phyloP scores from a whole-genome alignment of 306 rosid genomes.

The Quercus robur region DNA sequence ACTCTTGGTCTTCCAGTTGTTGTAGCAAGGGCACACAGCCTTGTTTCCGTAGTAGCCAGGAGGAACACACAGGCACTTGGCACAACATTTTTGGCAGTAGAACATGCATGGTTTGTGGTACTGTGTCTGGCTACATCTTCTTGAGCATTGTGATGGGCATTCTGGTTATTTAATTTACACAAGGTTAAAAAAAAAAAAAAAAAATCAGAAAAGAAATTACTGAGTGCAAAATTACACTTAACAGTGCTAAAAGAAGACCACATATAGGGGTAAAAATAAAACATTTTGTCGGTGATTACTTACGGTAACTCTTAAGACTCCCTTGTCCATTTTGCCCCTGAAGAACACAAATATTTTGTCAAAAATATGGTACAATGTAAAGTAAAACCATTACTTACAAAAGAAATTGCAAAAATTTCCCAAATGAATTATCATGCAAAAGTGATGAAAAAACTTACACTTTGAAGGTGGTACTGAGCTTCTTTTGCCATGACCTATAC shows the following conservation, averaged over 20 bases:
- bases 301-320: slow-evolving; percentile 42
- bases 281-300: slow-evolving; percentile 13
- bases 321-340: slow-evolving; percentile 49
- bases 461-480: slow-evolving; percentile 31
- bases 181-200: background rate
- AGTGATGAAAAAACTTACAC: background rate
- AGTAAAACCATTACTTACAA: too few relatives aligned
- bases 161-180: slow-evolving; percentile 18
- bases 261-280: too few relatives aligned
- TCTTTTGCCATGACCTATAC: slow-evolving; percentile 46
- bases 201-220: too few relatives aligned
- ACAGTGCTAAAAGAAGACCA: too few relatives aligned
- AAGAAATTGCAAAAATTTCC: too few relatives aligned
- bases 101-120: slow-evolving; percentile 53
- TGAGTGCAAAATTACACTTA: too few relatives aligned
- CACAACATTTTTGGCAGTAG: slow-evolving; percentile 55
- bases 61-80: slow-evolving; percentile 48
- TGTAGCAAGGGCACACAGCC: slow-evolving; percentile 59
- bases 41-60: slow-evolving; percentile 65
- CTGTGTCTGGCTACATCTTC: slow-evolving; percentile 47
- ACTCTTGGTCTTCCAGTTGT: slow-evolving; percentile 58
- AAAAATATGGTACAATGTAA: background rate
- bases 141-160: slow-evolving; percentile 37
- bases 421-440: background rate
- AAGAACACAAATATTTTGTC: background rate